A percentile compares a stretch with the other conserved stretches of the same genome.
These are phyloP conservation scores for Melanomma pulvis-pyrius DNA, from an alignment of 495 filamentous ascomycete genomes.

Conservation along the genomic window DNA sequence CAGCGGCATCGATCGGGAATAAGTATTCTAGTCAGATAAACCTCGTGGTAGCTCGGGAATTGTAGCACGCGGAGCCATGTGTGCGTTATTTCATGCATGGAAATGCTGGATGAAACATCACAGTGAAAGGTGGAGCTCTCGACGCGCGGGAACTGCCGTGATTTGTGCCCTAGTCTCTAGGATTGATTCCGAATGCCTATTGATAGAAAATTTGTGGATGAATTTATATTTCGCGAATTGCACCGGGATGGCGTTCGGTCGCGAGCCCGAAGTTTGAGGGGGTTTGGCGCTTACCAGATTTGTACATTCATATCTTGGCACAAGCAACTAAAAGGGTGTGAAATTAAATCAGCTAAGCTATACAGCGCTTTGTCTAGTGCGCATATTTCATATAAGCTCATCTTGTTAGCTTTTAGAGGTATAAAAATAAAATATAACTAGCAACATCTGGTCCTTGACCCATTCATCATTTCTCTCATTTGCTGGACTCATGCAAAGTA, in stretches of 20 bases:
- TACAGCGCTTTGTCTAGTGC: no score
- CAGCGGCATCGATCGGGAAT: not conserved
- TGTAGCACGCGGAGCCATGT: not conserved
- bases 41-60: constrained; percentile 1
- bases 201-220: not conserved
- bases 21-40: not conserved
- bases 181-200: not conserved
- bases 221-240: no score
- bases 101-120: not conserved
- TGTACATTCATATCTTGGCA: not conserved
- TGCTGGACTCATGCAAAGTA: no score
- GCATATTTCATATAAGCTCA: no score
- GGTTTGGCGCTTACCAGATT: not conserved
- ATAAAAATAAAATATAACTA: no score
- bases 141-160: not conserved
- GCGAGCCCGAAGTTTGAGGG: not conserved
- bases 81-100: not conserved
- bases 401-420: no score
- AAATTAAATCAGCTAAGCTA: no score
- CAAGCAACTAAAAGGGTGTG: no score
- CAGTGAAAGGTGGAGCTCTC: not conserved
- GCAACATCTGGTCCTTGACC: no score
- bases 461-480: no score
- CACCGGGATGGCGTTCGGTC: not conserved
- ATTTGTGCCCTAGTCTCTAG: not conserved